These are phyloP conservation scores for Ascoidea asiatica DNA, from an alignment of 805 yeast genomes.

Conservation along the genomic window DNA sequence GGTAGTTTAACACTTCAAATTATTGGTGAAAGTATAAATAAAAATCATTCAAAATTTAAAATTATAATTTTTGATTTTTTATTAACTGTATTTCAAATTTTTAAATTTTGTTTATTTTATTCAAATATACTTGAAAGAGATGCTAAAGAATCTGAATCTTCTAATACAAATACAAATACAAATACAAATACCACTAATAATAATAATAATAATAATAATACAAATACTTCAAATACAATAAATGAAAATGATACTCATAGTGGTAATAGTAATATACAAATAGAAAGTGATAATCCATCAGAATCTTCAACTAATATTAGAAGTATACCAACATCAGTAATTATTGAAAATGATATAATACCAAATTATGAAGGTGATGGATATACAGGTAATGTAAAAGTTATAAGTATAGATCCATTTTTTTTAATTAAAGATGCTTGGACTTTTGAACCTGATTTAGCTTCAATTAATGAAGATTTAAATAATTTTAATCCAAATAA, in stretches of 20 bases:
- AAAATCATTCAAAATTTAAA: conserved; percentile 15
- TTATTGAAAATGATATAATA: neutral
- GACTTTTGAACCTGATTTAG: neutral
- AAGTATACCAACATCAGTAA: neutral
- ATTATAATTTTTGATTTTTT: conserved; percentile 19
- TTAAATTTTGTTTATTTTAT: conserved; percentile 16
- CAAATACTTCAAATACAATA: neutral
- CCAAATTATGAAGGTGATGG: conserved; percentile 2
- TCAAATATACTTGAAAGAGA: conserved; percentile 15
- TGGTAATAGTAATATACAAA: neutral
- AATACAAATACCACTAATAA: conserved; percentile 10
- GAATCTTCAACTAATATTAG: neutral
- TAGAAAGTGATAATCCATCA: too few species aligned
- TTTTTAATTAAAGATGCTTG: neutral
- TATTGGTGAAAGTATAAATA: conserved; percentile 35
- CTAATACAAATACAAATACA: conserved; percentile 17
- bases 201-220: conserved; percentile 1
- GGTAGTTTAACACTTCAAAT: conserved; percentile 29
- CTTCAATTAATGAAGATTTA: neutral
- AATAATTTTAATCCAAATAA: too few species aligned
- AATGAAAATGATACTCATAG: neutral
- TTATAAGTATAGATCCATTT: neutral
- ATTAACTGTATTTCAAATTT: conserved; percentile 17
- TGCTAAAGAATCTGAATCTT: too few species aligned
- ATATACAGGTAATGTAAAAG: conserved; percentile 3